Conservation (phyloP, 306 rosid species). For the Trifolium dubium region DNA sequence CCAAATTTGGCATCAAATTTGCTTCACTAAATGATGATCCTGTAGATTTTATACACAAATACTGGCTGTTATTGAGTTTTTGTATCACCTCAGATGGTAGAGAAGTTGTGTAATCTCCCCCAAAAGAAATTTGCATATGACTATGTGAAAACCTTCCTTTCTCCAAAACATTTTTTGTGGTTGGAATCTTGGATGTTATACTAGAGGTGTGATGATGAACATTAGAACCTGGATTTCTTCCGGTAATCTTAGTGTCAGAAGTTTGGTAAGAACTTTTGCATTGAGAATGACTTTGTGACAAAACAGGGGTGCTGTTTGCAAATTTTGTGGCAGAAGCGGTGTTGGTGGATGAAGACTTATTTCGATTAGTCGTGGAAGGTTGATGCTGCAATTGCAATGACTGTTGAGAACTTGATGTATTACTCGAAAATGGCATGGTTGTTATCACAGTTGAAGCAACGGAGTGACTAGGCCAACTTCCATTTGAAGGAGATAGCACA, state of each 20-base stretch:
- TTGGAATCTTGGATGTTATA: constrained; percentile 41
- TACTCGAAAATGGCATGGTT: constrained; percentile 46
- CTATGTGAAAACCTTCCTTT: constrained; percentile 59
- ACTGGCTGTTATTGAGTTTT: constrained; percentile 39
- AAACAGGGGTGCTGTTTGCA: constrained; percentile 50
- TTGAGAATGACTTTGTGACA: constrained; percentile 49
- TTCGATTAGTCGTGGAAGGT: constrained; percentile 41
- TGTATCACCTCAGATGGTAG: constrained; percentile 48
- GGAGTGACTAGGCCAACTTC: constrained; percentile 57
- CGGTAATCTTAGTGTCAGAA: constrained; percentile 50
- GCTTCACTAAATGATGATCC: constrained; percentile 40
- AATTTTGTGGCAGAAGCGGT: constrained; percentile 45
- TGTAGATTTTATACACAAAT: constrained; percentile 34
- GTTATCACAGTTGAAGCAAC: constrained; percentile 45
- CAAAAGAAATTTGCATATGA: constrained; percentile 72
- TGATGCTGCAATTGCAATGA: constrained; percentile 53
- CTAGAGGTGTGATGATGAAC: constrained; percentile 42
- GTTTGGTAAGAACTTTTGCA: constrained; percentile 51
- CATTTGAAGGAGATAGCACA: constrained; percentile 49
- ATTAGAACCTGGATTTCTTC: constrained; percentile 46
- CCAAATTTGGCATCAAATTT: constrained; percentile 38
- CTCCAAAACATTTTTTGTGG: constrained; percentile 42
- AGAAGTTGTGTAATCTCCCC: constrained; percentile 54
- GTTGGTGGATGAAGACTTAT: constrained; percentile 42
- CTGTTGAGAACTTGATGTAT: constrained; percentile 59